Conservation (phyloP, 2,329 filamentous ascomycete genomes). For the Fusarium compactum region DNA sequence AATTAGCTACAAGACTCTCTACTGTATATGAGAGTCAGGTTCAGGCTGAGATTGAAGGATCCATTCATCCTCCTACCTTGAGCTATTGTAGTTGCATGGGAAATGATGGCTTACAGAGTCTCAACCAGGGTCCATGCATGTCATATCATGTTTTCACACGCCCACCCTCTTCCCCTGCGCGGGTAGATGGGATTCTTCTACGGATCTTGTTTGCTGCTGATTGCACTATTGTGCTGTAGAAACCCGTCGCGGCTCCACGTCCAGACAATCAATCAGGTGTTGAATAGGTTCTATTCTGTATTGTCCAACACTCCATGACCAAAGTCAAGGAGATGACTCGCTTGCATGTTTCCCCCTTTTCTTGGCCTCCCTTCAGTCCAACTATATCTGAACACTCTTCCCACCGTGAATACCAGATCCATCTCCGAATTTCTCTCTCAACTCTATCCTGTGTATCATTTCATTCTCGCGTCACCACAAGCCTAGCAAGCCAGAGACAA, state of each 20-base stretch:
- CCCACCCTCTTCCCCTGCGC: conserved; percentile 12
- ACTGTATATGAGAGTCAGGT: not conserved
- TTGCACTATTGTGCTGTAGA: conserved; percentile 20
- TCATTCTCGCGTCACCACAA: conserved; percentile 13
- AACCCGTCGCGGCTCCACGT: conserved; percentile 13
- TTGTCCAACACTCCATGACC: conserved; percentile 19
- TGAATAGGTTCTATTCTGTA: conserved; percentile 26
- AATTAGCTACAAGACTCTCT: not conserved
- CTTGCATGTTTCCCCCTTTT: conserved; percentile 7
- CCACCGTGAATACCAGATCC: not conserved
- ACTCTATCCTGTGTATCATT: conserved; percentile 16
- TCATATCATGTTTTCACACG: conserved; percentile 20
- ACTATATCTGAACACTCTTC: conserved; percentile 34
- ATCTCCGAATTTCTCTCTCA: conserved; percentile 4
- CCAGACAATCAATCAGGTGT: conserved; percentile 24
- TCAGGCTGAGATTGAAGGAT: not conserved
- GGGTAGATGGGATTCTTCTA: conserved; percentile 27
- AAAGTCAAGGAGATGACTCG: conserved; percentile 1
- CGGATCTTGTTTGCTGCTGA: conserved; percentile 28
- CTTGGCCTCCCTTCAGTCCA: not conserved
- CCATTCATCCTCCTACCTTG: conserved; percentile 16
- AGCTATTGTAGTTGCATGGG: conserved; percentile 25
- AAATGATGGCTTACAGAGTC: conserved; percentile 42
- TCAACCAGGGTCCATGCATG: conserved; percentile 35
- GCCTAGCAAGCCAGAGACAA: conserved; percentile 20